Evolutionary conservation across 331 rosid species (phyloP).

Genomic region (Rhamnella rubrinervis): DNA sequence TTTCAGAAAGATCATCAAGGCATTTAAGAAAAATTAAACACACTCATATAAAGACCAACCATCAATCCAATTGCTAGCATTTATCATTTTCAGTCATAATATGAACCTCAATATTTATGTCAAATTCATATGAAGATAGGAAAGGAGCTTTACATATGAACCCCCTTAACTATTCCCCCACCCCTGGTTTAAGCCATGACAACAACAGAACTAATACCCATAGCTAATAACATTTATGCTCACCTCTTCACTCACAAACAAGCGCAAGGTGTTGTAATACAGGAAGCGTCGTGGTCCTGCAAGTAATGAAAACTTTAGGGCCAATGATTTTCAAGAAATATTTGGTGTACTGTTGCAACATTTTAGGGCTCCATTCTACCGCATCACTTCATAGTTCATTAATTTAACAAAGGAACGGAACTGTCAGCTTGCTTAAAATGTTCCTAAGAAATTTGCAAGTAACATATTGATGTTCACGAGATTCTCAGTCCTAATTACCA

Average conservation of each 20-base stretch:
- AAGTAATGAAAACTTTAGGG: conserved; percentile 23
- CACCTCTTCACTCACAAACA: conserved; percentile 83
- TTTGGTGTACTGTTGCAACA: neutral
- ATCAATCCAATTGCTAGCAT: neutral
- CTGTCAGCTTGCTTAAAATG: conserved; percentile 1
- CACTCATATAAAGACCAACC: neutral
- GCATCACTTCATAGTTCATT: neutral
- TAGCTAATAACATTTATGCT: conserved; percentile 17
- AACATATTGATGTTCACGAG: neutral
- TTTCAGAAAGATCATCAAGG: neutral
- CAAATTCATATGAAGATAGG: no score
- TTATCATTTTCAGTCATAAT: neutral
- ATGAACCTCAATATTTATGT: neutral
- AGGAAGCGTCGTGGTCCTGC: conserved; percentile 75
- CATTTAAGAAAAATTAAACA: neutral
- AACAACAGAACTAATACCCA: conserved; percentile 14
- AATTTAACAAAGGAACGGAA: neutral
- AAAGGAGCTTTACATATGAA: neutral
- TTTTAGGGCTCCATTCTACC: neutral
- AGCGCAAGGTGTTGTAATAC: conserved; percentile 67
- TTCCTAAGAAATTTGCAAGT: no score
- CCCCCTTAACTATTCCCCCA: neutral
- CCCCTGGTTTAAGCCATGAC: neutral
- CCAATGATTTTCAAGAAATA: conserved; percentile 15
- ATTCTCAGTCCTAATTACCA: conserved; percentile 1